Conservation (phyloP, 2,329 filamentous ascomycete species). For the Ophiostoma populinum region DNA sequence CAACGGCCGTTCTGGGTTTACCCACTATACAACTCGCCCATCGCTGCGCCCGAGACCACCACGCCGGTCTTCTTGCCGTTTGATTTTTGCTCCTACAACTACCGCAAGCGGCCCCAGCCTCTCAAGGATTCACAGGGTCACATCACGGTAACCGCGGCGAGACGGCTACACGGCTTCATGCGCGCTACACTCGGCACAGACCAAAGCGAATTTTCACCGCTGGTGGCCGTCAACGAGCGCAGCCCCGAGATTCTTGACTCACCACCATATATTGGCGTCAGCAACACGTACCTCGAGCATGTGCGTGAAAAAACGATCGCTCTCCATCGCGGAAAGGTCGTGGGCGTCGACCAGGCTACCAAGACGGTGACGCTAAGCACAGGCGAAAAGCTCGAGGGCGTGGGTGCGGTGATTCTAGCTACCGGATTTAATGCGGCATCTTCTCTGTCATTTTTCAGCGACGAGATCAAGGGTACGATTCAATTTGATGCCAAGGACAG, state of each 20-base stretch:
- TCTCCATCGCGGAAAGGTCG: constrained; percentile 21
- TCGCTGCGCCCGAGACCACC: constrained; percentile 22
- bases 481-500: constrained; percentile 35
- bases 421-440: constrained; percentile 55
- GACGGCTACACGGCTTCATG: constrained; percentile 33
- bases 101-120: constrained; percentile 40
- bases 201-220: constrained; percentile 31
- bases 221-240: constrained; percentile 21
- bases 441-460: constrained; percentile 47
- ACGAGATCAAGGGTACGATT: constrained; percentile 35
- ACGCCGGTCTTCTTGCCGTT: constrained; percentile 51
- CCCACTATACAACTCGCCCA: constrained; percentile 37
- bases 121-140: constrained; percentile 48
- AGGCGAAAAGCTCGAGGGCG: constrained; percentile 27
- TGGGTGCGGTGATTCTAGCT: constrained; percentile 54
- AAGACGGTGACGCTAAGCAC: constrained; percentile 14
- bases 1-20: constrained; percentile 58
- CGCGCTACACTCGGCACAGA: constrained; percentile 31
- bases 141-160: constrained; percentile 40
- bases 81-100: constrained; percentile 56
- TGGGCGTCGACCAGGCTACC: too few relatives aligned
- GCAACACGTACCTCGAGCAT: constrained; percentile 57
- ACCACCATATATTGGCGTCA: constrained; percentile 52
- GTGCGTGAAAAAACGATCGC: constrained; percentile 47
- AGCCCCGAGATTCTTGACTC: constrained; percentile 23